Evolutionary conservation across 805 yeast genomes (phyloP).

Genomic region (Kregervanrija fluxuum): DNA sequence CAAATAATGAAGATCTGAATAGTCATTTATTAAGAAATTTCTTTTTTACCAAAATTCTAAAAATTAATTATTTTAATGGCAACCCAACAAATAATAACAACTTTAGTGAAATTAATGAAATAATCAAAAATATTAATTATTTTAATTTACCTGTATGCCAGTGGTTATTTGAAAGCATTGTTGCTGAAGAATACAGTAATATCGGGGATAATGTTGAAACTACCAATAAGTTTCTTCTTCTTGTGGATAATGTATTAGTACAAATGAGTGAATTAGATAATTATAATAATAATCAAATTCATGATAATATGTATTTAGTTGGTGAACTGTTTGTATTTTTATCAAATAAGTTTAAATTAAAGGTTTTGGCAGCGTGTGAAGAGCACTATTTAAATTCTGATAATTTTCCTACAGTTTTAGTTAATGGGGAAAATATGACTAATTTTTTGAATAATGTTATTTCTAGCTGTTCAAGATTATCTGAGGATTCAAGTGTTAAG

Average conservation of each 20-base stretch:
- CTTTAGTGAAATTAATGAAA: background rate
- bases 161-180: conserved; percentile 27
- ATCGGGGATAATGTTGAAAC: conserved; percentile 7
- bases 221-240: too few species aligned
- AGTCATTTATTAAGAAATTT: background rate
- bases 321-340: conserved; percentile 35
- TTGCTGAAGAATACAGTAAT: conserved; percentile 17
- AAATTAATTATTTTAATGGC: conserved; percentile 3
- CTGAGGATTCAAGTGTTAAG: conserved; percentile 1
- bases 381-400: conserved; percentile 35
- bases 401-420: conserved; percentile 27
- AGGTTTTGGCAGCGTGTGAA: conserved; percentile 32
- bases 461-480: conserved; percentile 36
- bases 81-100: background rate
- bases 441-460: conserved; percentile 37
- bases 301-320: conserved; percentile 11
- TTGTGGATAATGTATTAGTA: too few species aligned
- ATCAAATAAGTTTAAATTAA: conserved; percentile 24
- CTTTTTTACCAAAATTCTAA: conserved; percentile 5
- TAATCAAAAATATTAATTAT: conserved; percentile 26
- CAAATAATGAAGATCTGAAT: conserved; percentile 2
- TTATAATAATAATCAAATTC: background rate
- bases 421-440: conserved; percentile 25
- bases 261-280: too few species aligned
- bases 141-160: conserved; percentile 38